These are phyloP conservation scores for Lantana camara DNA, from an alignment of 257 asterid genomes.

Conservation along the genomic window DNA sequence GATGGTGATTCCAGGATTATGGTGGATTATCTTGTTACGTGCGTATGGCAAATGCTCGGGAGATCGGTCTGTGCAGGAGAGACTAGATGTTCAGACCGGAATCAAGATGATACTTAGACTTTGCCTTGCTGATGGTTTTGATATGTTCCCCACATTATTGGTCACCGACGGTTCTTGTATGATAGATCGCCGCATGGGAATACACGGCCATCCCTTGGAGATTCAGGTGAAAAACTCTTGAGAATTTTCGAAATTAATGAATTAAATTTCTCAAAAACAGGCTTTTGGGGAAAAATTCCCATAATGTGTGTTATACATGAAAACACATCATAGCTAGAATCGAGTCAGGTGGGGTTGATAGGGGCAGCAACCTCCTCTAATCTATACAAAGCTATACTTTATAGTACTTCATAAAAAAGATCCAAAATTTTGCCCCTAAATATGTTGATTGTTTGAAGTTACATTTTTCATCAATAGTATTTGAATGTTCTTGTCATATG, in stretches of 20 bases:
- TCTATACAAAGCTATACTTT: no score
- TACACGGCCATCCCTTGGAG: conserved; percentile 81
- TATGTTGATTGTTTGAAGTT: background rate
- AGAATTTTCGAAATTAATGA: no score
- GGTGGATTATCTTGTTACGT: conserved; percentile 84
- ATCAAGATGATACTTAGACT: conserved; percentile 74
- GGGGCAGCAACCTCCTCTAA: no score
- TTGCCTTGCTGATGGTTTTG: conserved; percentile 83
- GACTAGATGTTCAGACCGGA: conserved; percentile 83
- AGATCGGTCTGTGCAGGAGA: conserved; percentile 72
- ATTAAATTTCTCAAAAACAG: background rate
- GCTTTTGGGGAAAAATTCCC: background rate
- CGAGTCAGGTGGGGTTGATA: no score
- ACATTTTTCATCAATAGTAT: background rate
- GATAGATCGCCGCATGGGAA: conserved; percentile 91
- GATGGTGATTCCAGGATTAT: conserved; percentile 52
- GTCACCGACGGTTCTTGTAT: conserved; percentile 87
- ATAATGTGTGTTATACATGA: background rate
- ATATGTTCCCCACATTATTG: conserved; percentile 75
- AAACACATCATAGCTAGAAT: background rate
- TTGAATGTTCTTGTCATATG: background rate
- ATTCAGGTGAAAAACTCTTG: conserved; percentile 51
- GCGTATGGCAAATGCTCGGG: conserved; percentile 82
- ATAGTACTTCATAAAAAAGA: no score
- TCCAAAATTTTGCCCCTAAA: no score